Conservation (phyloP, 768 basidiomycete genomes). For the Paxillus ammoniavirescens region DNA sequence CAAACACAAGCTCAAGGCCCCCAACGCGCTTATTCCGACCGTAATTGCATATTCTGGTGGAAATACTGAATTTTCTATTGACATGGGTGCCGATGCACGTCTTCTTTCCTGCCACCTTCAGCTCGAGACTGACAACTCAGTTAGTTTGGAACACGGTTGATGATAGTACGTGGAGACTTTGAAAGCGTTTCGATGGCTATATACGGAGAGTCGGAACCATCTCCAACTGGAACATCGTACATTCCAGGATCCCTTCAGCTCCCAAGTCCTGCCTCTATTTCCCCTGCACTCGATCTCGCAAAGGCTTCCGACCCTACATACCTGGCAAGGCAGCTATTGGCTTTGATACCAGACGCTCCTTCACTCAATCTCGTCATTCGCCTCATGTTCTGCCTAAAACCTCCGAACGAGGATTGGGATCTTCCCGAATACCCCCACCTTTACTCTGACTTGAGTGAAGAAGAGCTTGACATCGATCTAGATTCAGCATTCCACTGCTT, state of each 20-base stretch:
- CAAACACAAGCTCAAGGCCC: conserved; percentile 60
- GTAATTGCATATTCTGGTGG: conserved; percentile 71
- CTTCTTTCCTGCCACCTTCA: neutral
- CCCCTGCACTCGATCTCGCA: conserved; percentile 58
- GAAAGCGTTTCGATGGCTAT: conserved; percentile 51
- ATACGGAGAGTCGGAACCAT: conserved; percentile 51
- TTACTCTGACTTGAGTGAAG: conserved; percentile 57
- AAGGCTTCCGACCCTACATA: conserved; percentile 56
- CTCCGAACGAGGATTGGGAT: conserved; percentile 79
- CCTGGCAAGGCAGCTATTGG: conserved; percentile 61
- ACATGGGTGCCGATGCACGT: conserved; percentile 69
- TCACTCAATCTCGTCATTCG: conserved; percentile 63
- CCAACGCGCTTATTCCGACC: conserved; percentile 73
- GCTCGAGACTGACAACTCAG: conserved; percentile 4
- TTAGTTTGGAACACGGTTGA: conserved; percentile 71
- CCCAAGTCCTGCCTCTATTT: conserved; percentile 38
- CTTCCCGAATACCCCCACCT: conserved; percentile 69
- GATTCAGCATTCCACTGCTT: conserved; percentile 54
- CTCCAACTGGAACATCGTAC: conserved; percentile 37
- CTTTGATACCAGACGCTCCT: conserved; percentile 60
- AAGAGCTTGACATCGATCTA: conserved; percentile 53
- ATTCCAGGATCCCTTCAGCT: conserved; percentile 40
- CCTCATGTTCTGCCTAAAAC: conserved; percentile 79
- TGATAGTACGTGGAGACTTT: conserved; percentile 81
- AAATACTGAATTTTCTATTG: conserved; percentile 60